These are phyloP conservation scores for Glycine latifolia DNA, from an alignment of 306 rosid species.

Conservation along the genomic window DNA sequence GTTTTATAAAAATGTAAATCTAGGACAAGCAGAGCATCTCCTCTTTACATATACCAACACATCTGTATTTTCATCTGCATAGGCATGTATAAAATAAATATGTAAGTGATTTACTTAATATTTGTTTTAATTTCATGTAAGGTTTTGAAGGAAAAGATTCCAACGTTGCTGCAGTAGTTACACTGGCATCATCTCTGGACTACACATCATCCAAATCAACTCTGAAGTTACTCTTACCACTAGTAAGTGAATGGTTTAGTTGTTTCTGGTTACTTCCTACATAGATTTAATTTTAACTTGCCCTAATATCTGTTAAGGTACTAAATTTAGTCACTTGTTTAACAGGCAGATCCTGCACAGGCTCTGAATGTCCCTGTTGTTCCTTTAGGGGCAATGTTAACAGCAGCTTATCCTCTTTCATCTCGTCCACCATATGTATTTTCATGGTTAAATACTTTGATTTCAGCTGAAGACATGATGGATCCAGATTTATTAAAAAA, in stretches of 20 bases:
- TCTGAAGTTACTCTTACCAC: slow-evolving; percentile 87
- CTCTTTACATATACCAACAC: background rate
- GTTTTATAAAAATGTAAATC: slow-evolving; percentile 43
- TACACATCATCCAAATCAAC: slow-evolving; percentile 90
- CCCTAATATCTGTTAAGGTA: slow-evolving; percentile 30
- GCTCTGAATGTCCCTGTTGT: slow-evolving; percentile 93
- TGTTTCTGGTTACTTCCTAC: slow-evolving; percentile 28
- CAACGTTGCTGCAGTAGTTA: slow-evolving; percentile 84
- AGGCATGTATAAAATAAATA: slow-evolving; percentile 33
- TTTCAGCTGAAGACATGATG: slow-evolving; percentile 98
- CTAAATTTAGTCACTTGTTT: slow-evolving; percentile 53
- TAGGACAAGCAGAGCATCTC: background rate
- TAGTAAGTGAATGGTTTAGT: slow-evolving; percentile 69
- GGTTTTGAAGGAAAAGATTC: slow-evolving; percentile 86
- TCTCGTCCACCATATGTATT: slow-evolving; percentile 77
- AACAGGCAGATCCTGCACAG: slow-evolving; percentile 99
- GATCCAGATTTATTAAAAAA: slow-evolving; percentile 82
- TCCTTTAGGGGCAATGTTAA: slow-evolving; percentile 84
- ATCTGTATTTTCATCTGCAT: slow-evolving; percentile 6
- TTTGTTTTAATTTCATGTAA: slow-evolving; percentile 45
- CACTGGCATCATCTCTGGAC: slow-evolving; percentile 94
- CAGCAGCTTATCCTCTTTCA: slow-evolving; percentile 95
- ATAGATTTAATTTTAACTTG: slow-evolving; percentile 28
- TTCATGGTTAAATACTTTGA: slow-evolving; percentile 83
- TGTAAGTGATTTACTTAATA: slow-evolving; percentile 28